phyloP scores from a whole-genome alignment of 345 rosid genomes.

The Turritis glabra region DNA sequence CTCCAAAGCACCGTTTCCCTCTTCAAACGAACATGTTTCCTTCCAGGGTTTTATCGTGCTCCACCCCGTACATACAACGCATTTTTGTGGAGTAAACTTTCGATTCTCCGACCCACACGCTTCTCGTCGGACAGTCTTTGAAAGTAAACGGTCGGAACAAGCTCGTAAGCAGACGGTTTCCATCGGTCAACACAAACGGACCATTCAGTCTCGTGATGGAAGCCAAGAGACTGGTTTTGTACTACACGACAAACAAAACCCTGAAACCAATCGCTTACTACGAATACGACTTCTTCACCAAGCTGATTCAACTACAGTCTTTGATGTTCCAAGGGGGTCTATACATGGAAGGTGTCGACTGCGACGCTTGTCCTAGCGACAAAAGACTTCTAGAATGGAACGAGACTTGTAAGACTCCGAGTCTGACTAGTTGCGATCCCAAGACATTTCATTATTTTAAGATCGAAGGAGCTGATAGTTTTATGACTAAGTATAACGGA shows the following conservation, averaged over 20 bases:
- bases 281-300: neutral
- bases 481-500: conserved; percentile 39
- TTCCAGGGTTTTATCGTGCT: too few species aligned
- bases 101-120: conserved; percentile 57
- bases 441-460: conserved; percentile 39
- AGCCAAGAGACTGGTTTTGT: conserved; percentile 36
- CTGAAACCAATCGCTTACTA: conserved; percentile 37
- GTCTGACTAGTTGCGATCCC: conserved; percentile 11
- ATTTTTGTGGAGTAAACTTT: conserved; percentile 51
- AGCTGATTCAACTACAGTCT: neutral
- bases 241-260: conserved; percentile 39
- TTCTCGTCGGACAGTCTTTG: conserved; percentile 55
- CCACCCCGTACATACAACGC: too few species aligned
- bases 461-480: conserved; percentile 55
- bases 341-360: conserved; percentile 13
- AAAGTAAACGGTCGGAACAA: conserved; percentile 32
- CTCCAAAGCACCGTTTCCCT: too few species aligned
- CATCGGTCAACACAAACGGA: conserved; percentile 36
- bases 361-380: conserved; percentile 35
- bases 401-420: conserved; percentile 41
- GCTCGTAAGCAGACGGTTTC: conserved; percentile 54
- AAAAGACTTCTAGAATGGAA: conserved; percentile 47
- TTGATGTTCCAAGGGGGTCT: conserved; percentile 32
- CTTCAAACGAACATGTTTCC: too few species aligned
- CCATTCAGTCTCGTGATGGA: conserved; percentile 56